Conservation (phyloP, 345 rosid genomes). For the Carallia pectinifolia region DNA sequence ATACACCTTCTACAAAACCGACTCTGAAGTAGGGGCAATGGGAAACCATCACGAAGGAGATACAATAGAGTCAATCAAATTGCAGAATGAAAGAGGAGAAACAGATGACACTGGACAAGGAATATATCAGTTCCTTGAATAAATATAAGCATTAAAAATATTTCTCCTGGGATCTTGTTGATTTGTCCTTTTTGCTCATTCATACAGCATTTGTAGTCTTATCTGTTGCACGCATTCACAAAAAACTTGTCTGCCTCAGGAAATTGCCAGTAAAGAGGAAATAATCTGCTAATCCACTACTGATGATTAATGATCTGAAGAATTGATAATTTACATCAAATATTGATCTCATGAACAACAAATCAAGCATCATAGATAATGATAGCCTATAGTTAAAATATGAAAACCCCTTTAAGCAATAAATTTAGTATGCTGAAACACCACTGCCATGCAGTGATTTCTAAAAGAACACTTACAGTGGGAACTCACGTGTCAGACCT, state of each 20-base stretch:
- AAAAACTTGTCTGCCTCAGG: no score
- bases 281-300: no score
- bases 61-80: not conserved
- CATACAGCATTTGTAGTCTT: no score
- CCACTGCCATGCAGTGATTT: not conserved
- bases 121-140: not conserved
- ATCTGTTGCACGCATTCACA: no score
- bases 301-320: not conserved
- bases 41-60: constrained; percentile 18
- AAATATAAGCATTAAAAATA: not conserved
- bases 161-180: not conserved
- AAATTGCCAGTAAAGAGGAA: no score
- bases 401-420: not conserved
- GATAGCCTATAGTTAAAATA: constrained; percentile 7
- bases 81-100: not conserved
- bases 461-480: constrained; percentile 52
- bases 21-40: constrained; percentile 43
- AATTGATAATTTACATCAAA: not conserved
- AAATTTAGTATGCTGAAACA: constrained; percentile 5
- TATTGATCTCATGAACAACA: not conserved
- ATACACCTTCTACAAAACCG: constrained; percentile 59
- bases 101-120: not conserved
- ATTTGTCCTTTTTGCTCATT: not conserved
- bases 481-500: constrained; percentile 79
- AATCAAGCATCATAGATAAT: not conserved